Base-by-base conservation (phyloP, 768 basidiomycete species). In the Paxillus involutus region DNA sequence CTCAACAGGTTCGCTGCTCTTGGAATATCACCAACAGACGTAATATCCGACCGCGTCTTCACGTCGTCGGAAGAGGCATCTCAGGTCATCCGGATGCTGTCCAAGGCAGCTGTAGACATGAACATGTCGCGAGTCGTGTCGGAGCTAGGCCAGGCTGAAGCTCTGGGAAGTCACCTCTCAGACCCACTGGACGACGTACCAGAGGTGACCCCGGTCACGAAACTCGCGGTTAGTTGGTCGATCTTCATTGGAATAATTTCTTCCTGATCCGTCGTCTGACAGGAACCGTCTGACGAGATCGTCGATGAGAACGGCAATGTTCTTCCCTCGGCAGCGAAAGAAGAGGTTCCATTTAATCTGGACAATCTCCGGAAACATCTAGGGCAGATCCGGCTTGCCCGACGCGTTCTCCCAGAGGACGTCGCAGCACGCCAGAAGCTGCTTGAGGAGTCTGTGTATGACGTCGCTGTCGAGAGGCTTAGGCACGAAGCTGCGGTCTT, bases 371-470 rank as follows among this genome's bases (percentile, higher is more conserved):
- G 90, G 19, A 79, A 79, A 21, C 86, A 89, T 63, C 80, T 95
- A 17, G 73, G 80, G 3, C 72, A 83, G 55, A 77, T 88, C n/a
- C 71, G 76, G 7, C 77, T 87, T 49, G 83, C 86, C 2, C 82
- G 85, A 35, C 77, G 80, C 3, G 75, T 88, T 6, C 76, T 89
- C 42, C 76, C 83, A 0, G 81, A 85, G 52, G 88, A 93, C 59
- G 68, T 85, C n/a, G 72, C 80, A 14, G 75, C 83, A 1, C 88
- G 93, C 2, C 93, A 96, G 67, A 85, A 85, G 57, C 76, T 91
- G 7, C 80, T 95, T 4, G 94, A 96, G 69, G 82, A 87, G 42
- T 90, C 91, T 3, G 91, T 89, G 4, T 92, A 91, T 67, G 90
- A 93, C 24, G 85, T 91, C 35, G 92, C 93, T 0, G 77, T 83